phyloP scores from a whole-genome alignment of 805 yeast species.

The Isabelozyma rhagii region DNA sequence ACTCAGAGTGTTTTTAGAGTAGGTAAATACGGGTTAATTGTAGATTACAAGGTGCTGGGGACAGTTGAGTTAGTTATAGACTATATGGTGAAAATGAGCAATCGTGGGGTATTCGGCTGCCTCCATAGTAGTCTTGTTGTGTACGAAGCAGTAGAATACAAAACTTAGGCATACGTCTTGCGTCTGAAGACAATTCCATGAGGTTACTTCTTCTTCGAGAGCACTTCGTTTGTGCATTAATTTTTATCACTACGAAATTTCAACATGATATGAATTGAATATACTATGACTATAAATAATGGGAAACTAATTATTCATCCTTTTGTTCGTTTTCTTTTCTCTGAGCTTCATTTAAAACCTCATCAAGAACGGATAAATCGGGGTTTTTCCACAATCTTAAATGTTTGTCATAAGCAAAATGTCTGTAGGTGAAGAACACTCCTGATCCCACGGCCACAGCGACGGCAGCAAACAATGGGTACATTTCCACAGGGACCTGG shows the following conservation, averaged over 20 bases:
- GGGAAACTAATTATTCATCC: background rate
- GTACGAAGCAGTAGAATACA: no score
- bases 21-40: no score
- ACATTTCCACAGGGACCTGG: conserved; percentile 40
- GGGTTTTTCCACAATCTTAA: conserved; percentile 48
- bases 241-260: background rate
- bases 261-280: background rate
- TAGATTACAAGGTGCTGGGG: no score
- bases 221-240: background rate
- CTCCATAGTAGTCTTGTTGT: no score
- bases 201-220: no score
- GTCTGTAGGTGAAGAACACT: conserved; percentile 44
- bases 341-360: conserved; percentile 37
- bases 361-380: conserved; percentile 40
- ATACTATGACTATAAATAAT: background rate
- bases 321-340: conserved; percentile 15
- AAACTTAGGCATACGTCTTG: no score
- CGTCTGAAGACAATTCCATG: no score
- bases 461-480: conserved; percentile 45
- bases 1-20: no score
- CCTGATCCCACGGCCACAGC: conserved; percentile 40
- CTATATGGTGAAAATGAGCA: no score
- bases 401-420: conserved; percentile 42
- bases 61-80: no score
- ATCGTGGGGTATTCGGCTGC: no score